Base-by-base conservation (phyloP, 805 yeast species). In the Monosporozyma solicola region DNA sequence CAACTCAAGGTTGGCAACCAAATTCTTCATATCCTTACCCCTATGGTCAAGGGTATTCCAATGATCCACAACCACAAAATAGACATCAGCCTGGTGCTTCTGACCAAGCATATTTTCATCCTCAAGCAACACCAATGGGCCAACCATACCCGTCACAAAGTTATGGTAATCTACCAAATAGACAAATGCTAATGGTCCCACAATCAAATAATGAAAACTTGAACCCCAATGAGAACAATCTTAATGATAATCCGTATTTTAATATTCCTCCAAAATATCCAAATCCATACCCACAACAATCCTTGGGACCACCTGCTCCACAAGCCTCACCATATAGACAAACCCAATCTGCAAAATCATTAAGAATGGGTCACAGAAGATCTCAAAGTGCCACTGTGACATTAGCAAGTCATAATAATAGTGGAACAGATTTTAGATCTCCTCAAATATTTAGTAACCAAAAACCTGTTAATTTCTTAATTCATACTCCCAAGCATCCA, bases 401-500 rank as follows among this genome's bases (percentile, higher is more conserved):
- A 24, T 43, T 43, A 24, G 46, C 31, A 22, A 20, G 16, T 22
- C 46, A 43, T 43, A 24, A 24, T 43, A 43, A 24, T 24, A 24
- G 31, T 13, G 15, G 31, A 5, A 24, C 1, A 2, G 46, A 43
- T 43, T 35, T 51, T 10, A 57, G 50, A 49, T 57, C 61, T 20
- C 62, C 61, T 3, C 50, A 48, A 29, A 48, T 56, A 22, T 25
- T 41, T 5, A 45, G 33, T 10, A 56, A 61, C 3, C 63, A 59
- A 47, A 56, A 59, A 29, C 65, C 65, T 25, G 66, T 65, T 29
- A 64, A 64, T 48, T 65, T 65, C 53, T 51, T 65, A 49, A 65
- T 65, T 11, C 68, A 65, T 53, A 65, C 69, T 1, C 69, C 68
- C 41, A 65, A 63, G 49, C 67, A 65, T 55, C 69, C 69, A 24